Evolutionary conservation across 176 grass and related monocot species (phyloP).

Genomic region (Alopecurus myosuroides): DNA sequence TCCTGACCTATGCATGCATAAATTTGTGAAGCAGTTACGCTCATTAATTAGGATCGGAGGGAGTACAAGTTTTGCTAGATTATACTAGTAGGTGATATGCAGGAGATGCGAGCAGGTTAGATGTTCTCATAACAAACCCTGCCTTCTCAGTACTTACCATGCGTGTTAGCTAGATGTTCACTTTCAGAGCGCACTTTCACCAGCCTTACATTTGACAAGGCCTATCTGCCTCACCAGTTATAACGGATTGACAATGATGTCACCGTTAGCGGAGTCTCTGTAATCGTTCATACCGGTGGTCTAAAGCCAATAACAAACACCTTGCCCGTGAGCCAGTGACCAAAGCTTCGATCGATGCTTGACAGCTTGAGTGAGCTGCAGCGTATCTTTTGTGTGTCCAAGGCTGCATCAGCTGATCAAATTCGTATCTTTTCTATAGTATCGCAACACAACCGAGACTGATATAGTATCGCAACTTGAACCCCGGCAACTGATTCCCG

Average conservation of each 20-base stretch:
- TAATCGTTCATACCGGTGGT: not conserved
- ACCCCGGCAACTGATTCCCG: not conserved
- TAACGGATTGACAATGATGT: not conserved
- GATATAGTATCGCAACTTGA: conserved; percentile 8
- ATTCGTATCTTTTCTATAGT: not conserved
- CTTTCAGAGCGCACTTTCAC: too few relatives aligned
- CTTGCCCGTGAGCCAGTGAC: not conserved
- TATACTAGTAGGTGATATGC: too few relatives aligned
- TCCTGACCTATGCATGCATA: too few relatives aligned
- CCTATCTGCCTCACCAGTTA: not conserved
- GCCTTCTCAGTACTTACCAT: not conserved
- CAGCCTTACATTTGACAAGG: not conserved
- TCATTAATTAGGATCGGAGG: too few relatives aligned
- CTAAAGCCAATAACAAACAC: not conserved
- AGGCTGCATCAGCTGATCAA: not conserved
- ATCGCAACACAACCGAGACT: not conserved
- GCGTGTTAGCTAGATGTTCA: too few relatives aligned
- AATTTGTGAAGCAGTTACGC: too few relatives aligned
- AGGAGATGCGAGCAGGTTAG: too few relatives aligned
- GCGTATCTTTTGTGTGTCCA: not conserved
- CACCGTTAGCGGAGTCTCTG: not conserved
- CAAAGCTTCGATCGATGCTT: not conserved
- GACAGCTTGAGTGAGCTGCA: not conserved
- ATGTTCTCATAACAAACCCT: too few relatives aligned
- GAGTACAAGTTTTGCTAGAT: too few relatives aligned